Conservation (phyloP, 805 yeast genomes). For the Wickerhamomyces bisporus region DNA sequence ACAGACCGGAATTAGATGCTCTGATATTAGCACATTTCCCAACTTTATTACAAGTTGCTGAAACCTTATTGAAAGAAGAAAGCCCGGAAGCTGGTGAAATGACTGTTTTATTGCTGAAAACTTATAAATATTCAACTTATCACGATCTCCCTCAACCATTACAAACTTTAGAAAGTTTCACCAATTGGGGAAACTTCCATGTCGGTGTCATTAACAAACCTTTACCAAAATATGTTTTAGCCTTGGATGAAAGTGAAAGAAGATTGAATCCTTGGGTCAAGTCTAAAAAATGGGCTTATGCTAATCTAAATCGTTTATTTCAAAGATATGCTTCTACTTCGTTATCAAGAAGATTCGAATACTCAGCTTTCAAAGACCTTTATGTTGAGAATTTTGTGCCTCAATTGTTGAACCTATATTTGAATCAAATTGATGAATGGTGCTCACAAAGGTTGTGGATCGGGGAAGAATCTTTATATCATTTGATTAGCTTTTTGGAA, state of each 20-base stretch:
- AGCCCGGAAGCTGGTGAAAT: slow-evolving; percentile 59
- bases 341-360: slow-evolving; percentile 42
- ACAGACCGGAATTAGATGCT: slow-evolving; percentile 47
- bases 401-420: slow-evolving; percentile 57
- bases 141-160: slow-evolving; percentile 64
- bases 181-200: slow-evolving; percentile 75
- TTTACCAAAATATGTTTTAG: slow-evolving; percentile 48
- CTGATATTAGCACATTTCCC: slow-evolving; percentile 60
- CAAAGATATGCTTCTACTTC: slow-evolving; percentile 60
- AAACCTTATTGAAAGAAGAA: slow-evolving; percentile 39
- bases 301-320: slow-evolving; percentile 67
- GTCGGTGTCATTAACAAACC: slow-evolving; percentile 57
- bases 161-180: slow-evolving; percentile 46
- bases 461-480: slow-evolving; percentile 56
- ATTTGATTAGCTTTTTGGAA: slow-evolving; percentile 59
- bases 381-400: slow-evolving; percentile 65
- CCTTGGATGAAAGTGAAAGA: slow-evolving; percentile 48
- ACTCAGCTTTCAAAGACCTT: slow-evolving; percentile 52
- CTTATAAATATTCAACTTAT: slow-evolving; percentile 71
- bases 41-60: slow-evolving; percentile 59
- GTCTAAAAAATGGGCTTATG: slow-evolving; percentile 85
- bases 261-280: slow-evolving; percentile 59
- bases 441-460: slow-evolving; percentile 64
- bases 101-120: slow-evolving; percentile 66
- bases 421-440: slow-evolving; percentile 71